phyloP scores from a whole-genome alignment of 1,139 yeast genomes.

The Saccharomyces hybrid region DNA sequence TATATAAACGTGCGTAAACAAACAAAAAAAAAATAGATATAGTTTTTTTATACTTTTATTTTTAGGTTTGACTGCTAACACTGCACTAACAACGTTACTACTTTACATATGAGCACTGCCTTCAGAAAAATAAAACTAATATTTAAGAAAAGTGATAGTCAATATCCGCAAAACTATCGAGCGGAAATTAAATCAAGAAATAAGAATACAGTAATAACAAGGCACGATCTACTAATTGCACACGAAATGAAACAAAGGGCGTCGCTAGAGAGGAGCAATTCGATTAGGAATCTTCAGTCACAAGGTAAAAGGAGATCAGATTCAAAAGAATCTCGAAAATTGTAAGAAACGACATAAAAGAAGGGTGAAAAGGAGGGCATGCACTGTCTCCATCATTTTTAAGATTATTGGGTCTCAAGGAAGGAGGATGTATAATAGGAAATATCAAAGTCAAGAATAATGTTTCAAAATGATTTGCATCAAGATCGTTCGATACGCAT shows the following conservation, averaged over 20 bases:
- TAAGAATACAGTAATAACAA: slow-evolving; percentile 1
- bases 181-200: not conserved
- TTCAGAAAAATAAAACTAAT: not conserved
- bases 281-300: not conserved
- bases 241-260: not conserved
- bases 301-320: not conserved
- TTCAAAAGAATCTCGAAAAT: not conserved
- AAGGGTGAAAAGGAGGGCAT: not conserved
- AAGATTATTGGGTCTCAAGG: not conserved
- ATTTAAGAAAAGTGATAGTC: not conserved
- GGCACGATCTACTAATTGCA: slow-evolving; percentile 2
- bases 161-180: not conserved
- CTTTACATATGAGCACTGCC: not conserved
- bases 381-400: not conserved
- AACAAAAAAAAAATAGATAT: not conserved
- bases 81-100: not conserved
- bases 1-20: not conserved
- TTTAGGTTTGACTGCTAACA: no score
- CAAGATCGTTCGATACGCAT: not conserved
- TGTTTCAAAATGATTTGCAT: not conserved
- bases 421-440: not conserved
- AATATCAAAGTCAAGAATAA: not conserved
- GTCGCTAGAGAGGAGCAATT: not conserved
- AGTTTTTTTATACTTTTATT: no score
- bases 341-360: not conserved